Evolutionary conservation across 257 asterid species (phyloP), one percentile per base, ranked within the genome.

Genomic region (Thymus mandschuricus): DNA sequence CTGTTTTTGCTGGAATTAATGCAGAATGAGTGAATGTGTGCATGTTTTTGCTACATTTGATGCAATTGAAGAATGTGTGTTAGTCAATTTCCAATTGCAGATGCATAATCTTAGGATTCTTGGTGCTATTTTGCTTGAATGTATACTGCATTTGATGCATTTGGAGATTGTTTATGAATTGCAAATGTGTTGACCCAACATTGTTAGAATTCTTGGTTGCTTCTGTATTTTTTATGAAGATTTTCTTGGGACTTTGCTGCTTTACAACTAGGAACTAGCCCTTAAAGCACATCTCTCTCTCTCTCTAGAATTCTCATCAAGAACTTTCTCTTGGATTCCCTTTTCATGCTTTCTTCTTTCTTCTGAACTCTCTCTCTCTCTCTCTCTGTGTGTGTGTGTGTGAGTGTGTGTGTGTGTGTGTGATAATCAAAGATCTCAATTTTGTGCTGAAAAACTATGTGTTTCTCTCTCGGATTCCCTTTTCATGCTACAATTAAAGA

Each of bases 131-230:
- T 38, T 38, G 41, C 8, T 7, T 38, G 3, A 38, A 38, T 38
- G 6, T 50, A 34, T 34, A 31, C 76, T 76, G 64, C 76, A 72
- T 80, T 71, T 60, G 57, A 38, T 73, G 45, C 38, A 62, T 29
- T 54, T 66, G 56, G 61, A 52, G 59, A 45, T 28, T 12, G 1
- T 49, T 45, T 63, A 45, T 41, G 15, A 40, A 43, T 63, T 66
- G 38, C 13, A 10, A 49, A 10, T 40, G 8, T 66, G 2, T 21
- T 73, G 68, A 40, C 8, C 33, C 40, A 62, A 56, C 10, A 60
- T 52, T 40, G 52, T 71, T 29, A 45, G 21, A 46, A 52, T 1
- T 52, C 33, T 51, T n/a, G 33, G 31, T 52, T 52, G 27, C 11
- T 13, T 55, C 27, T 10, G 38, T 11, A 33, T 59, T 57, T 21